Conservation (phyloP, 75 land plant species). For the Adiantum capillusveneris region DNA sequence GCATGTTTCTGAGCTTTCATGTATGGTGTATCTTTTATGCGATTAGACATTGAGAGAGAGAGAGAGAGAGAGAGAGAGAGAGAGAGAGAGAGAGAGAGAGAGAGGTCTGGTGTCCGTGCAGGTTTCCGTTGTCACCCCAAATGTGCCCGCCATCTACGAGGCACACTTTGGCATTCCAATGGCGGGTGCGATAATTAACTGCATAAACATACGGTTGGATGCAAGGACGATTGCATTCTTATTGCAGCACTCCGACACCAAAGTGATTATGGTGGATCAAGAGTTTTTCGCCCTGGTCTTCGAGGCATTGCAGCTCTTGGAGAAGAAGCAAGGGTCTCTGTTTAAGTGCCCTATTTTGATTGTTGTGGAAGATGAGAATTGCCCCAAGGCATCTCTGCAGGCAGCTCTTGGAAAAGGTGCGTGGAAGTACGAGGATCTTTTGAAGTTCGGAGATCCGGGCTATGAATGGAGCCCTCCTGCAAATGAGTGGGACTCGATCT, state of each 20-base stretch:
- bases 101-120: slow-evolving; percentile 9
- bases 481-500: slow-evolving; percentile 94
- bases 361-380: slow-evolving; percentile 53
- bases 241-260: slow-evolving; percentile 55
- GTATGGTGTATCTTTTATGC: too few relatives aligned
- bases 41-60: too few relatives aligned
- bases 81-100: neutral
- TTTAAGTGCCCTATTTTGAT: slow-evolving; percentile 55
- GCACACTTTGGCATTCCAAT: slow-evolving; percentile 95
- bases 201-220: slow-evolving; percentile 78
- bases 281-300: slow-evolving; percentile 62
- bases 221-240: slow-evolving; percentile 65
- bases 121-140: slow-evolving; percentile 86
- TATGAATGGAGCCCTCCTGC: slow-evolving; percentile 65
- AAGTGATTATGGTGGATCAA: slow-evolving; percentile 69
- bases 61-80: neutral
- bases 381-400: slow-evolving; percentile 30
- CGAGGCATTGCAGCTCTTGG: slow-evolving; percentile 46
- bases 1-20: too few relatives aligned
- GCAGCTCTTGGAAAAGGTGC: slow-evolving; percentile 52
- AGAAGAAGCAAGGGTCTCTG: slow-evolving; percentile 17
- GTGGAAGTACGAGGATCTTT: slow-evolving; percentile 73
- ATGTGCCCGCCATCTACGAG: slow-evolving; percentile 81
- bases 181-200: slow-evolving; percentile 75
- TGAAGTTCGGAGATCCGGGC: slow-evolving; percentile 55